These are phyloP conservation scores for Apostasia shenzhenica DNA, from an alignment of 106 monocot genomes.

Conservation along the genomic window DNA sequence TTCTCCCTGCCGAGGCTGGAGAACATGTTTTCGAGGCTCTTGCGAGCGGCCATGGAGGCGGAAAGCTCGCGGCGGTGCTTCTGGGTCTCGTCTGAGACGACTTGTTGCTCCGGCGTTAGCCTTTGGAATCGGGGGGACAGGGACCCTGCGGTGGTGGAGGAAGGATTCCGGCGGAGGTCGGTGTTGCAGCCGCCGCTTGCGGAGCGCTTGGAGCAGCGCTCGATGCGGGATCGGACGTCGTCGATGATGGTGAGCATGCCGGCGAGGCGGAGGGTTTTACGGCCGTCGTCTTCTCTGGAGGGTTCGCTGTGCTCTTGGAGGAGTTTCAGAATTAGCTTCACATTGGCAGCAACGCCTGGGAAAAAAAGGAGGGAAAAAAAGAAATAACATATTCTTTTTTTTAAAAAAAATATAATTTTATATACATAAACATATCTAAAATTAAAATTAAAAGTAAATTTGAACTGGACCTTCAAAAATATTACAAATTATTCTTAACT, in stretches of 20 bases:
- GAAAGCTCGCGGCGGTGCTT: slow-evolving; percentile 38
- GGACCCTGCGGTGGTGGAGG: slow-evolving; percentile 25
- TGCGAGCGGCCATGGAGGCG: slow-evolving; percentile 30
- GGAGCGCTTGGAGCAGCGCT: not conserved
- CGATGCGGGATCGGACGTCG: slow-evolving; percentile 33
- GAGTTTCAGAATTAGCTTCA: slow-evolving; percentile 34
- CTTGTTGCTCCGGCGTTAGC: not conserved
- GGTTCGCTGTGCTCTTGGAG: slow-evolving; percentile 31
- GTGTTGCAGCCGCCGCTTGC: not conserved
- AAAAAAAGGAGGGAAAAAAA: not conserved
- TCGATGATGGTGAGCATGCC: slow-evolving; percentile 38
- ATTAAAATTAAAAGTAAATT: not conserved
- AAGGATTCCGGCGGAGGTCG: slow-evolving; percentile 55
- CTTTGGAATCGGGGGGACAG: not conserved
- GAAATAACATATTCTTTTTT: not conserved
- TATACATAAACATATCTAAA: not conserved
- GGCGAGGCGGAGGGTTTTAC: slow-evolving; percentile 15
- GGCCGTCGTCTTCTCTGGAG: slow-evolving; percentile 10
- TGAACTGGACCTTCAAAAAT: not conserved
- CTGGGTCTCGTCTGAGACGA: slow-evolving; percentile 27
- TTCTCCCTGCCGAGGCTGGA: slow-evolving; percentile 45
- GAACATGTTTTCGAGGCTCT: slow-evolving; percentile 61
- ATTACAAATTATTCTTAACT: too few relatives aligned
- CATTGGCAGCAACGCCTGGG: slow-evolving; percentile 29
- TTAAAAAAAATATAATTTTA: not conserved